phyloP scores from a whole-genome alignment of 768 basidiomycete species.

The Hericium coralloides region DNA sequence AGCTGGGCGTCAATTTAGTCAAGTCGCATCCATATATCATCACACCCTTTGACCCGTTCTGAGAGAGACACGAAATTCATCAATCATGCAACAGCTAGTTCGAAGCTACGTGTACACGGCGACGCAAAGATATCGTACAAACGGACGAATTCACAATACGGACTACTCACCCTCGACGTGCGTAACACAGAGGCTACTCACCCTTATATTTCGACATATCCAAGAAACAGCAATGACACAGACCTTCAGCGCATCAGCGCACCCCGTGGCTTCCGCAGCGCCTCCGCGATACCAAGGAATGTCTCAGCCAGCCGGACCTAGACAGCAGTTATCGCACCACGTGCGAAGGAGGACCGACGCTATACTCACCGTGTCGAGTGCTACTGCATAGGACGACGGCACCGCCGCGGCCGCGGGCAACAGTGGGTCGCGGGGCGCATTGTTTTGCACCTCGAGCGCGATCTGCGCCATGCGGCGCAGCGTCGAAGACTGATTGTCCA shows the following conservation, averaged over 20 bases:
- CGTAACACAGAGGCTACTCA: no score
- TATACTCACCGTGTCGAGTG: slow-evolving; percentile 39
- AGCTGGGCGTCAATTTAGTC: no score
- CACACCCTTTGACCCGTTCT: no score
- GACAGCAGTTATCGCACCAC: not conserved
- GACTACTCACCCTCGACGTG: no score
- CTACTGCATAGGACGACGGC: slow-evolving; percentile 39
- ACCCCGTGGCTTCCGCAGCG: slow-evolving; percentile 47
- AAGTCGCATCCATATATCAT: no score
- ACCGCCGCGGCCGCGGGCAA: slow-evolving; percentile 20
- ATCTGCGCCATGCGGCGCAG: slow-evolving; percentile 44
- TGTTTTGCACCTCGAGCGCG: slow-evolving; percentile 38
- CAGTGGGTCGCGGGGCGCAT: slow-evolving; percentile 31
- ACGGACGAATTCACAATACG: no score
- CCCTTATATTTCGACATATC: no score
- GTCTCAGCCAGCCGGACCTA: slow-evolving; percentile 49
- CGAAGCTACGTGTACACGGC: no score
- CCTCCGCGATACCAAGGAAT: slow-evolving; percentile 50
- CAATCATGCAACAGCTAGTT: no score
- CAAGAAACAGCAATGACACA: no score
- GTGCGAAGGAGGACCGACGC: not conserved
- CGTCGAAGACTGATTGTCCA: slow-evolving; percentile 13
- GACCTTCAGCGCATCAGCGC: slow-evolving; percentile 28
- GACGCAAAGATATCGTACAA: no score
- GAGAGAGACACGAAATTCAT: no score